Conservation (phyloP, 2,329 filamentous ascomycete genomes). For the Xenoacremonium recifei region DNA sequence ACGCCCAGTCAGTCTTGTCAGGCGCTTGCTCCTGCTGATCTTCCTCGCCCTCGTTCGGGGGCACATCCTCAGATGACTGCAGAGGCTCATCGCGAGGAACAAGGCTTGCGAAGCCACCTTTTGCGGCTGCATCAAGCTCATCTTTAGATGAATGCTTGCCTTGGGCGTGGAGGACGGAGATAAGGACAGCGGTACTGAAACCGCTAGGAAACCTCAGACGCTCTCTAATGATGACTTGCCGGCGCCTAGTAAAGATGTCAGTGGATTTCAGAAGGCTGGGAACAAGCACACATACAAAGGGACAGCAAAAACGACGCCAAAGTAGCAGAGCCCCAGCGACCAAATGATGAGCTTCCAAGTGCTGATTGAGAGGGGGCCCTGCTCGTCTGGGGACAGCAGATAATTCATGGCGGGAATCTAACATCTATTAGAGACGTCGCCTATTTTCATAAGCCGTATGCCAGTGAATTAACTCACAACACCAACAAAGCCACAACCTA, state of each 20-base stretch:
- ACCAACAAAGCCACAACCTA: slow-evolving; percentile 93
- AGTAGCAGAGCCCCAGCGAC: slow-evolving; percentile 92
- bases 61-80: slow-evolving; percentile 22
- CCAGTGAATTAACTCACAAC: slow-evolving; percentile 51
- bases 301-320: slow-evolving; percentile 95
- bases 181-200: slow-evolving; percentile 92
- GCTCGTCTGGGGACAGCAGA: slow-evolving; percentile 73
- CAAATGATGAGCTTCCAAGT: slow-evolving; percentile 81
- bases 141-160: slow-evolving; percentile 32
- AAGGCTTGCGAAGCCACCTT: slow-evolving; percentile 43
- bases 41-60: slow-evolving; percentile 24
- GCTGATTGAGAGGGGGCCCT: slow-evolving; percentile 70
- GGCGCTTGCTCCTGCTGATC: slow-evolving; percentile 37
- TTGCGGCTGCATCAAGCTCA: slow-evolving; percentile 33
- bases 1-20: slow-evolving; percentile 35
- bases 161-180: slow-evolving; percentile 79
- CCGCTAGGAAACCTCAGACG: slow-evolving; percentile 92
- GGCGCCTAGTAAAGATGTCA: slow-evolving; percentile 47
- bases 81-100: slow-evolving; percentile 30
- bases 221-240: slow-evolving; percentile 90
- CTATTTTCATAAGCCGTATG: not conserved
- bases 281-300: slow-evolving; percentile 57
- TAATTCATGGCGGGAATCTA: slow-evolving; percentile 87
- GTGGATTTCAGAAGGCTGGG: not conserved
- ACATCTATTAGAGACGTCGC: not conserved